These are phyloP conservation scores for Paramecium sexaurelia DNA, from an alignment of 73 alveolate species.

Conservation along the genomic window DNA sequence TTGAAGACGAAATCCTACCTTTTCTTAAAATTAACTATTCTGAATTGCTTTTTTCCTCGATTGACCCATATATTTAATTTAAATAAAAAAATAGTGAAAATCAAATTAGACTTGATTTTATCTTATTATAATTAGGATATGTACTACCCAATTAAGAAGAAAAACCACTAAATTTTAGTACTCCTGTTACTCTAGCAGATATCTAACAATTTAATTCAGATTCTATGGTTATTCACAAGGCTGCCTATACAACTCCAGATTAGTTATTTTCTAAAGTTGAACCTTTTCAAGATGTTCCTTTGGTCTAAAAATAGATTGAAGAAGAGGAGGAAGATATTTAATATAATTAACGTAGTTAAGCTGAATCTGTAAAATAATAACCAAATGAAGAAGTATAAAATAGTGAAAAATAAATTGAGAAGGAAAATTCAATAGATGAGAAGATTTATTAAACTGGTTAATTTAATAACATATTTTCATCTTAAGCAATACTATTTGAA, in stretches of 20 bases:
- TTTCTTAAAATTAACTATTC: neutral
- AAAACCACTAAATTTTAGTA: neutral
- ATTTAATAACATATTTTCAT: neutral
- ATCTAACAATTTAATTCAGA: conserved; percentile 17
- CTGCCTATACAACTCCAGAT: neutral
- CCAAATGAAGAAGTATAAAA: neutral
- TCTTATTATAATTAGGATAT: neutral
- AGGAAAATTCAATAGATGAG: neutral
- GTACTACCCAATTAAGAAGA: neutral
- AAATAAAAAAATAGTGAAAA: neutral
- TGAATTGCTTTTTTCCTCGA: neutral
- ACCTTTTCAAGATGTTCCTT: neutral
- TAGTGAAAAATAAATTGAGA: neutral
- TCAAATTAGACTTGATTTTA: neutral
- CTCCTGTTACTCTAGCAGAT: conserved; percentile 1
- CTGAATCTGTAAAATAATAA: neutral
- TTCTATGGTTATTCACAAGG: neutral
- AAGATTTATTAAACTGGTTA: neutral
- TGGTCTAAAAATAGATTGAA: neutral
- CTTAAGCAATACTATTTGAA: neutral
- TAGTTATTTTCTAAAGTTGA: neutral
- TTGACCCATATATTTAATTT: neutral
- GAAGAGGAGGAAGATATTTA: neutral
- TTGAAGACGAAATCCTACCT: neutral
- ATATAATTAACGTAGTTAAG: neutral